phyloP scores from a whole-genome alignment of 1,284 basidiomycete species.

The Tylopilus sp. region DNA sequence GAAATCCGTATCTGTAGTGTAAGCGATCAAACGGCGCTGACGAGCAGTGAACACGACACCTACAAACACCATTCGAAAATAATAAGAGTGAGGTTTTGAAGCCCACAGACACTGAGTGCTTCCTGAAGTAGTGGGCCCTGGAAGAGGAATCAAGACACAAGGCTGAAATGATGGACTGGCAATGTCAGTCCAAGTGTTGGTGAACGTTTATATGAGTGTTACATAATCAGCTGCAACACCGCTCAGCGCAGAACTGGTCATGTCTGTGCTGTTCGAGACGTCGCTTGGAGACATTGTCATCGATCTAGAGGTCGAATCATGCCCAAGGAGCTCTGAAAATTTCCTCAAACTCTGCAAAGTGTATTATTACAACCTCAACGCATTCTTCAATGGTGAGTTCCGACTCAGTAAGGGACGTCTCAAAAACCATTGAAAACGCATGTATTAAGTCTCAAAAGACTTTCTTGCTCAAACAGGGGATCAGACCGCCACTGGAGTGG shows the following conservation, averaged over 20 bases:
- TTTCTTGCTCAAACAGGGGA: constrained; percentile 96
- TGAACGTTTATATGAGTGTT: too few relatives aligned
- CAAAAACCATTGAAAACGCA: constrained; percentile 10
- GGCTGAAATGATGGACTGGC: too few relatives aligned
- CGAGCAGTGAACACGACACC: too few relatives aligned
- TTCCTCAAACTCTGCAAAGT: constrained; percentile 96
- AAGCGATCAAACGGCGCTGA: too few relatives aligned
- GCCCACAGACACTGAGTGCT: too few relatives aligned
- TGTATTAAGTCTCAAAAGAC: constrained; percentile 76
- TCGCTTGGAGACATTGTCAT: constrained; percentile 95
- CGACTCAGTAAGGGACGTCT: background rate
- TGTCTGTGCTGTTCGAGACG: constrained; percentile 96
- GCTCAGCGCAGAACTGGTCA: constrained; percentile 35
- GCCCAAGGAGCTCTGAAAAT: constrained; percentile 89
- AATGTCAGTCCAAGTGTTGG: too few relatives aligned
- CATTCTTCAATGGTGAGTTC: constrained; percentile 89
- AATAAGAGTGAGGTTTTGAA: too few relatives aligned
- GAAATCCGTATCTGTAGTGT: too few relatives aligned
- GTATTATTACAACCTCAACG: constrained; percentile 94
- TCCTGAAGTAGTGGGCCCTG: too few relatives aligned
- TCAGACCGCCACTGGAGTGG: constrained; percentile 91
- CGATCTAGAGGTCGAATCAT: constrained; percentile 89
- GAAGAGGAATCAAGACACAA: too few relatives aligned
- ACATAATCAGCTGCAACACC: too few relatives aligned
- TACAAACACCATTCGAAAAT: too few relatives aligned